phyloP scores from a whole-genome alignment of 768 basidiomycete species.

The Sutorius australiensis region DNA sequence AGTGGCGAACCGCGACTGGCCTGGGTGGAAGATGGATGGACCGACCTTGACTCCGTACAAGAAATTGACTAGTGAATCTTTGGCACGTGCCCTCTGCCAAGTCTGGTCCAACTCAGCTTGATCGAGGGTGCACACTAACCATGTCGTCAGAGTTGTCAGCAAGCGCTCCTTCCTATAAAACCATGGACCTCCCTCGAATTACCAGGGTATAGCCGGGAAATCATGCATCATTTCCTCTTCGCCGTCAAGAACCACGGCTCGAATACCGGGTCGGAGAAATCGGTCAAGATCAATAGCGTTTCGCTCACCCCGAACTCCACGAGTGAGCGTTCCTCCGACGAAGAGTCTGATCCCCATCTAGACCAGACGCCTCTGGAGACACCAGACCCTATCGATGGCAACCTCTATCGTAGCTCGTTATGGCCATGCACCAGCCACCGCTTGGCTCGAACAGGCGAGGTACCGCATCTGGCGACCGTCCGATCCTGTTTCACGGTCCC shows the following conservation, averaged over 20 bases:
- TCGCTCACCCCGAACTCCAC: not conserved
- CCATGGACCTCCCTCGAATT: too few relatives aligned
- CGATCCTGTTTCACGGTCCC: slow-evolving; percentile 27
- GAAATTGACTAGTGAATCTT: not conserved
- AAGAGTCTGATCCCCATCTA: not conserved
- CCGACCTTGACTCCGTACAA: not conserved
- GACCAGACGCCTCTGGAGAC: slow-evolving; percentile 7
- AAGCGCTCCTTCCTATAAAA: not conserved
- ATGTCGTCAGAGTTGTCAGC: not conserved
- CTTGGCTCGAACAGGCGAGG: slow-evolving; percentile 64
- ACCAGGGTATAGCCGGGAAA: too few relatives aligned
- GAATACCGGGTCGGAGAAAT: not conserved
- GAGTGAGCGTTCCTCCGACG: slow-evolving; percentile 3
- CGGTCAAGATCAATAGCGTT: not conserved
- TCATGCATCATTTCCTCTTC: slow-evolving; percentile 3
- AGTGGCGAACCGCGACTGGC: not conserved
- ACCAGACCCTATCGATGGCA: slow-evolving; percentile 5
- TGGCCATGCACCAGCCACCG: slow-evolving; percentile 65
- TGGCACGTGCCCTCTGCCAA: not conserved
- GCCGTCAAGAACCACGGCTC: not conserved
- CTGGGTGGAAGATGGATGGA: not conserved
- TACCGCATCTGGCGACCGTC: slow-evolving; percentile 45
- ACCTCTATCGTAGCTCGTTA: slow-evolving; percentile 53
- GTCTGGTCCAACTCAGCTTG: not conserved
- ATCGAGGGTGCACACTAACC: not conserved